phyloP scores from a whole-genome alignment of 768 basidiomycete genomes.

The Fomitopsis serialis region DNA sequence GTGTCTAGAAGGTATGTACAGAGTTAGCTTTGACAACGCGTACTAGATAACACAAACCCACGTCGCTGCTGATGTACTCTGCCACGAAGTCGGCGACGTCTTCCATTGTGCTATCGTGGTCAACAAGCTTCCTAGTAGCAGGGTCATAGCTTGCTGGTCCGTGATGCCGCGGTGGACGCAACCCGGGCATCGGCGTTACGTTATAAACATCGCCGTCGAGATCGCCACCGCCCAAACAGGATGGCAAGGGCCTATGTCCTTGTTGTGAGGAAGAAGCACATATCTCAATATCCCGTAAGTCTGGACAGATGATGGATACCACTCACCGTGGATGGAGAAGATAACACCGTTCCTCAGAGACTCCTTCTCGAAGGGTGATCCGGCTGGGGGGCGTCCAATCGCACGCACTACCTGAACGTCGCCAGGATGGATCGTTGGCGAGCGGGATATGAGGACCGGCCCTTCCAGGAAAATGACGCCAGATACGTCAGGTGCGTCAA shows the following conservation, averaged over 20 bases:
- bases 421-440: conserved; percentile 66
- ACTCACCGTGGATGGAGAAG: conserved; percentile 52
- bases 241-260: conserved; percentile 58
- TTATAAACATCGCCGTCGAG: conserved; percentile 41
- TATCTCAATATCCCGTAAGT: too few relatives aligned
- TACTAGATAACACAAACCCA: conserved; percentile 21
- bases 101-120: conserved; percentile 46
- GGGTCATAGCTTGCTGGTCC: conserved; percentile 45
- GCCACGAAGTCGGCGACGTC: conserved; percentile 69
- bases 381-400: conserved; percentile 52
- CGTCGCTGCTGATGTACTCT: conserved; percentile 64
- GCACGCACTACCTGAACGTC: conserved; percentile 57
- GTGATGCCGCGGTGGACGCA: conserved; percentile 22
- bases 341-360: conserved; percentile 58
- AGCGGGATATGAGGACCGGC: conserved; percentile 50
- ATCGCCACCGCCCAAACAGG: conserved; percentile 64
- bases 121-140: conserved; percentile 38
- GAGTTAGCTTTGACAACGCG: neutral
- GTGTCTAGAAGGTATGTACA: conserved; percentile 35
- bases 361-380: conserved; percentile 47
- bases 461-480: conserved; percentile 45
- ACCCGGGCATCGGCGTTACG: conserved; percentile 16
- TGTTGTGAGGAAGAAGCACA: too few relatives aligned
- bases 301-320: neutral
- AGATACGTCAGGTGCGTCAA: conserved; percentile 35